phyloP scores from a whole-genome alignment of 1,284 basidiomycete species.

The Trichosporon faecale region DNA sequence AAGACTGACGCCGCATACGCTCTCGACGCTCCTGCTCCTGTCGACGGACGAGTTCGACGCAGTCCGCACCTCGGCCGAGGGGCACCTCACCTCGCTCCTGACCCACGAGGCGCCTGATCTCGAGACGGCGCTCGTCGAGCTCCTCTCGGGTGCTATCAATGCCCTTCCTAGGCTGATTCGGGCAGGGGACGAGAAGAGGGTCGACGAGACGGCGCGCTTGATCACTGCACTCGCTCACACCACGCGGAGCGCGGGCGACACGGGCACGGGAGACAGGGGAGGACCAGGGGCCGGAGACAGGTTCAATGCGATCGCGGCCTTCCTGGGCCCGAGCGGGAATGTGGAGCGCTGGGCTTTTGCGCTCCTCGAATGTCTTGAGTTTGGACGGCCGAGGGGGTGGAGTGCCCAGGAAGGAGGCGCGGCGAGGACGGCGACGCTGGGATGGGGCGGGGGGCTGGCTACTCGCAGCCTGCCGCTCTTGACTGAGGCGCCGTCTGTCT shows the following conservation, averaged over 20 bases:
- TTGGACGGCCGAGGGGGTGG: constrained; percentile 60
- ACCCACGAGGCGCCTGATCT: constrained; percentile 52
- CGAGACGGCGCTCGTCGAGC: constrained; percentile 54
- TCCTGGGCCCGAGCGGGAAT: constrained; percentile 75
- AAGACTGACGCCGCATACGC: constrained; percentile 62
- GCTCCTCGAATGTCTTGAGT: constrained; percentile 69
- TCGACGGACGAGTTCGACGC: constrained; percentile 60
- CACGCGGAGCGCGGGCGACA: constrained; percentile 41
- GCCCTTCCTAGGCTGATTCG: constrained; percentile 70
- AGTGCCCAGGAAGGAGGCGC: constrained; percentile 45
- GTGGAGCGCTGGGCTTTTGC: constrained; percentile 87
- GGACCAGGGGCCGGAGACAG: too few species aligned
- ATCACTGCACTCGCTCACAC: constrained; percentile 68
- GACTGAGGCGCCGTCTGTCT: constrained; percentile 16
- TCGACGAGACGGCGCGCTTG: constrained; percentile 64
- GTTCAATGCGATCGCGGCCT: constrained; percentile 56
- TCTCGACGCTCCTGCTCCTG: constrained; percentile 55
- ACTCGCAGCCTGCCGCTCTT: constrained; percentile 26
- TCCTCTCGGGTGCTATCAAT: constrained; percentile 61
- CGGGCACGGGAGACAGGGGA: too few species aligned
- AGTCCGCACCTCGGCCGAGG: constrained; percentile 60
- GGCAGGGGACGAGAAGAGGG: constrained; percentile 66
- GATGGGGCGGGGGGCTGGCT: constrained; percentile 44
- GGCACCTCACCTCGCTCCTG: constrained; percentile 58
- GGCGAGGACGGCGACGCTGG: constrained; percentile 42